These are phyloP conservation scores for Candida maltosa DNA, from an alignment of 805 yeast genomes.

Conservation along the genomic window DNA sequence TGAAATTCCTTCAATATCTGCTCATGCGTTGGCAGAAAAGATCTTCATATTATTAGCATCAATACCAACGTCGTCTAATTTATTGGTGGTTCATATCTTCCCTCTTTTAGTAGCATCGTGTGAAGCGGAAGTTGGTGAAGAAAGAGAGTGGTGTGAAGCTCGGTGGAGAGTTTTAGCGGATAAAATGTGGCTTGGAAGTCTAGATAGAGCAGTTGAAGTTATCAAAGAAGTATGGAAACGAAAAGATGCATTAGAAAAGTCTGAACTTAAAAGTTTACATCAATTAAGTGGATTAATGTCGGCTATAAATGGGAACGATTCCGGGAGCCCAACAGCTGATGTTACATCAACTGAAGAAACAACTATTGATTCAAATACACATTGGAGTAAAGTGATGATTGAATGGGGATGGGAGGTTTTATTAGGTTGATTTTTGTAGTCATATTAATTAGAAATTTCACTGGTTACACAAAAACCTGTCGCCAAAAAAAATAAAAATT, in stretches of 20 bases:
- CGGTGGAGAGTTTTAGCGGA: slow-evolving; percentile 55
- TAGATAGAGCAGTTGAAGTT: slow-evolving; percentile 63
- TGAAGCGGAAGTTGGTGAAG: slow-evolving; percentile 57
- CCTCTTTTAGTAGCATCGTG: slow-evolving; percentile 65
- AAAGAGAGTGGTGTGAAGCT: slow-evolving; percentile 57
- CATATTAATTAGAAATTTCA: too few relatives aligned
- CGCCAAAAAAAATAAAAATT: too few relatives aligned
- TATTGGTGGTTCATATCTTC: slow-evolving; percentile 59
- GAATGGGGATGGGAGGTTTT: slow-evolving; percentile 78
- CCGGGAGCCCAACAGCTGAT: slow-evolving; percentile 7
- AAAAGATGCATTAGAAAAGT: slow-evolving; percentile 40
- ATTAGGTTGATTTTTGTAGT: slow-evolving; percentile 35
- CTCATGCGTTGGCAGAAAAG: slow-evolving; percentile 57
- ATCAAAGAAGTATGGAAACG: slow-evolving; percentile 72
- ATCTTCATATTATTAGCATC: slow-evolving; percentile 59
- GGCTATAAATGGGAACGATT: slow-evolving; percentile 26
- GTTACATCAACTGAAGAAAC: slow-evolving; percentile 7
- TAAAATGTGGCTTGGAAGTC: slow-evolving; percentile 63
- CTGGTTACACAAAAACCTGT: too few relatives aligned
- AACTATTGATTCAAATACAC: slow-evolving; percentile 46
- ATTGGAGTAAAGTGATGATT: slow-evolving; percentile 69
- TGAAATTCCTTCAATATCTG: slow-evolving; percentile 54
- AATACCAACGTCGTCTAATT: slow-evolving; percentile 56
- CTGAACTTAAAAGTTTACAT: slow-evolving; percentile 18
- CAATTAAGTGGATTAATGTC: slow-evolving; percentile 41